Percentiles rank a stretch among this genome's conserved stretches.
phyloP scores from a whole-genome alignment of 2,329 filamentous ascomycete genomes.

The Sarocladium brachiariae region DNA sequence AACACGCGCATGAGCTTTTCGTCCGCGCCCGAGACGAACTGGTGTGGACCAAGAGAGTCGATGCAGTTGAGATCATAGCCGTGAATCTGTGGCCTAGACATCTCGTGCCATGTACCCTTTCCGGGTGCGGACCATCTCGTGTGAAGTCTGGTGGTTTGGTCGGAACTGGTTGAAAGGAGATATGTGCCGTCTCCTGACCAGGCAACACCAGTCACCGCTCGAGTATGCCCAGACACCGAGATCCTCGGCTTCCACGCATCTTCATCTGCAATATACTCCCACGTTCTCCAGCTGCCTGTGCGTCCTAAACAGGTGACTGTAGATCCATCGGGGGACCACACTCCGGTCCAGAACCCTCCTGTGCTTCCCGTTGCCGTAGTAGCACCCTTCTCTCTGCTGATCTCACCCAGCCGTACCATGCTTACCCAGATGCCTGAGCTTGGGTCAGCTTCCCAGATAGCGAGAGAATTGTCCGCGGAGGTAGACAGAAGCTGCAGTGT shows the following conservation, averaged over 20 bases:
- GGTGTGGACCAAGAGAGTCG: slow-evolving; percentile 61
- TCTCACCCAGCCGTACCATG: slow-evolving; percentile 78
- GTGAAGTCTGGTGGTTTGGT: slow-evolving; percentile 89
- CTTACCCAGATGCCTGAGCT: slow-evolving; percentile 89
- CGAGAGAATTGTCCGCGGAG: slow-evolving; percentile 90
- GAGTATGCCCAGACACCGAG: slow-evolving; percentile 77
- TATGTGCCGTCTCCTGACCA: slow-evolving; percentile 82
- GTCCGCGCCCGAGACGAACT: slow-evolving; percentile 91
- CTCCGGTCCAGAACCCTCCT: slow-evolving; percentile 91
- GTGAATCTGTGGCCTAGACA: slow-evolving; percentile 92
- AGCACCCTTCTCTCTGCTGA: slow-evolving; percentile 89
- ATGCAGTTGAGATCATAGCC: slow-evolving; percentile 97
- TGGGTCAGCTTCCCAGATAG: slow-evolving; percentile 84
- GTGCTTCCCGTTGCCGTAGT: slow-evolving; percentile 94
- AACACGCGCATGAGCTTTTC: slow-evolving; percentile 98
- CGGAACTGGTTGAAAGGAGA: slow-evolving; percentile 78
- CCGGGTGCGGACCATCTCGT: slow-evolving; percentile 60
- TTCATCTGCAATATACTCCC: slow-evolving; percentile 55
- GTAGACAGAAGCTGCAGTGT: slow-evolving; percentile 74
- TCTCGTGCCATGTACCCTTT: slow-evolving; percentile 77
- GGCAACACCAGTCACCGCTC: slow-evolving; percentile 70
- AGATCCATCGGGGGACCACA: slow-evolving; percentile 76
- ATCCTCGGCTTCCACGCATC: slow-evolving; percentile 72
- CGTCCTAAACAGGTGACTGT: slow-evolving; percentile 77
- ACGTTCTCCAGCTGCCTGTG: slow-evolving; percentile 88